Conservation (phyloP, 2,329 filamentous ascomycete species). For the Fusarium sp. region DNA sequence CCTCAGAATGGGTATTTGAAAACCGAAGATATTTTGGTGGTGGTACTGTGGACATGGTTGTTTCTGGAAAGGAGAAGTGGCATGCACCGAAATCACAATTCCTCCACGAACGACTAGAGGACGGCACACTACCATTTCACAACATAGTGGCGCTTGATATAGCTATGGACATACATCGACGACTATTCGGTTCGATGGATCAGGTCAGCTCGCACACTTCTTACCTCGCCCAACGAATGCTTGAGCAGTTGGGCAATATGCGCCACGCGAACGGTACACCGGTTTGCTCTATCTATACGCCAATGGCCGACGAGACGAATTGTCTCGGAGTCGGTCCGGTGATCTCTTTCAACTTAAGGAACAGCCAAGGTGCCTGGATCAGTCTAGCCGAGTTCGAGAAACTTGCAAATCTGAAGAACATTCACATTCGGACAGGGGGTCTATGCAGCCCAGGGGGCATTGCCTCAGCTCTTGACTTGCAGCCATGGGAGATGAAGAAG, state of each 20-base stretch:
- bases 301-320: constrained; percentile 23
- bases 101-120: constrained; percentile 87
- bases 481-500: constrained; percentile 83
- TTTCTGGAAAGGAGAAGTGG: constrained; percentile 83
- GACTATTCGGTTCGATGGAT: constrained; percentile 79
- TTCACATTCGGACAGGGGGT: constrained; percentile 89
- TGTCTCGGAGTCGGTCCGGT: constrained; percentile 75
- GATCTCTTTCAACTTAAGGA: constrained; percentile 85
- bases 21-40: constrained; percentile 89
- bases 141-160: constrained; percentile 85
- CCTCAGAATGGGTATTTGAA: constrained; percentile 73
- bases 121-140: constrained; percentile 92
- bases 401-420: constrained; percentile 79
- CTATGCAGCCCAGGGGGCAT: constrained; percentile 94
- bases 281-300: constrained; percentile 77
- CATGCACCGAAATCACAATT: constrained; percentile 79
- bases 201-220: constrained; percentile 78
- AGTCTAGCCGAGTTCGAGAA: constrained; percentile 90
- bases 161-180: constrained; percentile 77
- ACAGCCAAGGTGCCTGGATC: constrained; percentile 78
- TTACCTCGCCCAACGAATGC: constrained; percentile 72
- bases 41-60: constrained; percentile 92
- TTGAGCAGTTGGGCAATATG: constrained; percentile 69
- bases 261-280: constrained; percentile 76
- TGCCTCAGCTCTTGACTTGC: constrained; percentile 77